Evolutionary conservation across 2,329 filamentous ascomycete genomes (phyloP), one percentile per base, ranked within the genome.

Genomic region (Colletotrichum sp.): DNA sequence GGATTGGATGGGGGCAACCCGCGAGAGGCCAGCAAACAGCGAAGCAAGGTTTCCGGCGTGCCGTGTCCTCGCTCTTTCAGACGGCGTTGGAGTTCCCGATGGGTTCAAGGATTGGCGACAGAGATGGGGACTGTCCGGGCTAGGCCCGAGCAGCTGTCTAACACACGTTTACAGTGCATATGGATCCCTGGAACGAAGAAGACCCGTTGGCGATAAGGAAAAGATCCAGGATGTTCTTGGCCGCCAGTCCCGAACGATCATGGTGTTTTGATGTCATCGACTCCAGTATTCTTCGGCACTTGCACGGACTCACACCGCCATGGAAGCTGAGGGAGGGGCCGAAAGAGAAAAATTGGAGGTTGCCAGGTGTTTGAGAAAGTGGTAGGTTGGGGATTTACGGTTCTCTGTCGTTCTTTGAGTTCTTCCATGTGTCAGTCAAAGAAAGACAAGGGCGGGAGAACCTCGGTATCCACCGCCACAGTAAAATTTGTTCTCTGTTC

Each of bases 191-290:
- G 36, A 44, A 24, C 12, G n/a, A 52, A 57, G 52, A 26, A 60
- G 12, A 13, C n/a, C 10, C 34, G 57, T 48, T 16, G 60, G 48
- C 57, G 57, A 70, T 70, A 55, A 65, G 44, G 60, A 57, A 24
- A 65, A 28, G 39, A 36, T 24, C 26, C 36, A 34, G 71, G 34
- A 44, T 66, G 39, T 22, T 65, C 44, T 52, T 65, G 59, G 70
- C 64, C 59, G 71, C 28, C 30, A 30, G 39, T 74, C n/a, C 70
- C 70, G 70, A 74, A 24, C 28, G n/a, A 55, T 60, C 64, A 39
- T 44, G 64, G 44, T 52, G 48, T 52, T 60, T 75, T 76, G 70
- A 76, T 76, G 74, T 76, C 74, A 76, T 76, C 34, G 64, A 73
- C 74, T 39, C 74, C 74, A 73, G n/a, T 65, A 34, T 36, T 69